These are phyloP conservation scores for Fusarium burgessii DNA, from an alignment of 2,329 filamentous ascomycete species.

Conservation along the genomic window DNA sequence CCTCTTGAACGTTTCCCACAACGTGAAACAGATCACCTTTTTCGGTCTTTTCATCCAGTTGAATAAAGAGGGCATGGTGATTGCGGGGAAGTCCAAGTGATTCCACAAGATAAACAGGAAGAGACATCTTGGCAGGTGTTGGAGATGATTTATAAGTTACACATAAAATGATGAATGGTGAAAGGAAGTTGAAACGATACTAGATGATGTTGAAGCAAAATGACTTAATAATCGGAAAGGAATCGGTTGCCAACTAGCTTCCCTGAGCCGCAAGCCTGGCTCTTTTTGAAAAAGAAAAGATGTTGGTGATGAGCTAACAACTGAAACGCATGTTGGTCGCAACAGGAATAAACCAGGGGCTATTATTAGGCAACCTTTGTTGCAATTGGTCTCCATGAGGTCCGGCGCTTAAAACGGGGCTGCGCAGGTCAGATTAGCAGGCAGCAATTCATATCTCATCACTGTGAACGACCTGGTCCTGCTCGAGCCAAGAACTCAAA, in stretches of 20 bases:
- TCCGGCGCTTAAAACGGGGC: too few species aligned
- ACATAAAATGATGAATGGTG: not conserved
- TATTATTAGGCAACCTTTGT: too few species aligned
- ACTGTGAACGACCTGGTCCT: too few species aligned
- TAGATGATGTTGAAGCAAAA: too few species aligned
- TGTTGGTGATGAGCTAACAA: not conserved
- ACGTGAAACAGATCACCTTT: not conserved
- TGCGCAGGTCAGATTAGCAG: not conserved
- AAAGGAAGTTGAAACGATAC: not conserved
- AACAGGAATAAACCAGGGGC: too few species aligned
- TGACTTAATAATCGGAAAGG: not conserved
- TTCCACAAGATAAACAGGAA: not conserved
- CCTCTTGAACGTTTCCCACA: not conserved
- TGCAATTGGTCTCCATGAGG: too few species aligned
- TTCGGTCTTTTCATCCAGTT: not conserved
- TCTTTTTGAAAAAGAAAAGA: too few species aligned
- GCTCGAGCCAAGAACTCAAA: not conserved
- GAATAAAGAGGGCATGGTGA: not conserved
- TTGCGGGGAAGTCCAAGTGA: not conserved
- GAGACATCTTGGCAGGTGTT: not conserved
- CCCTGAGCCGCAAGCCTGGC: not conserved
- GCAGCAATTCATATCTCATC: not conserved
- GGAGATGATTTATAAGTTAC: not conserved
- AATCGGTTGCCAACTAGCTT: not conserved
- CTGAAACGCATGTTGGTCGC: not conserved